phyloP scores from a whole-genome alignment of 257 asterid genomes.

The Solanum neorickii region DNA sequence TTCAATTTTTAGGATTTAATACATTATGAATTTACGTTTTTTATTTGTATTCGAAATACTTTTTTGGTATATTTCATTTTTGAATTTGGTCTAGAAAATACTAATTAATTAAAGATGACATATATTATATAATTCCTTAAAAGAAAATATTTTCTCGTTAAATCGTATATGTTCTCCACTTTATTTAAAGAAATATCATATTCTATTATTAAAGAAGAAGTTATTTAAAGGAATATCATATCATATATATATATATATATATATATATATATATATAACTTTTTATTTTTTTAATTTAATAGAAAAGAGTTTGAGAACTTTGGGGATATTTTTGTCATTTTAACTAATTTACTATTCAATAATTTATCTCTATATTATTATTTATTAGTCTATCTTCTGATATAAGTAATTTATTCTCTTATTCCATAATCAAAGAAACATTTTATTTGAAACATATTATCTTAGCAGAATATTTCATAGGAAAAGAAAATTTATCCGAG shows the following conservation, averaged over 20 bases:
- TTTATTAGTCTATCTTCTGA: background rate
- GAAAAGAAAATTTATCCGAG: background rate
- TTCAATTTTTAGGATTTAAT: background rate
- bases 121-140: background rate
- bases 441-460: background rate
- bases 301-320: background rate
- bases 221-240: background rate
- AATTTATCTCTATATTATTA: background rate
- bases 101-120: background rate
- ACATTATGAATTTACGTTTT: too few species aligned
- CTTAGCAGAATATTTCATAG: background rate
- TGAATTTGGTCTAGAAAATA: background rate
- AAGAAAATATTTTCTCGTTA: background rate
- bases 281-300: too few species aligned
- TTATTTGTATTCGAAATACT: accelerated
- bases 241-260: too few species aligned
- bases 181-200: too few species aligned
- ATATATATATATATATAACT: too few species aligned
- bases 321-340: background rate
- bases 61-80: background rate
- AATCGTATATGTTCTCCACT: background rate
- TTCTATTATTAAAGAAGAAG: too few species aligned
- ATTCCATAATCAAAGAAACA: too few species aligned
- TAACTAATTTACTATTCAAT: background rate
- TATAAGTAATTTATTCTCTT: background rate